Base-by-base conservation (phyloP, 108 stramenopile genomes). In the Skeletonema marinoi region DNA sequence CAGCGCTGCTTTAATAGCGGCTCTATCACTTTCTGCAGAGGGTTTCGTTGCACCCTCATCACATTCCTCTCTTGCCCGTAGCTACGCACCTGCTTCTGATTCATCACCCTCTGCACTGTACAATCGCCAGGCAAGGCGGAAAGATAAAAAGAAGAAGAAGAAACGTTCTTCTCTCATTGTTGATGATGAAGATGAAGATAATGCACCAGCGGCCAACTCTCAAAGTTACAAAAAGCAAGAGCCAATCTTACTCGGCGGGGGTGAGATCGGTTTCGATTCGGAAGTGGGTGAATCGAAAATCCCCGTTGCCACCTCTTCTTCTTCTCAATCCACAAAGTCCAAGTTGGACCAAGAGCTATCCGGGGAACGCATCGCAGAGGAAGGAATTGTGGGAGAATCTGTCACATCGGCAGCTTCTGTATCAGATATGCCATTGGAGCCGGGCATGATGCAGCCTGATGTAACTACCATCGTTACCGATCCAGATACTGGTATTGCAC, bases 401-500 rank as follows among this genome's bases (percentile, higher is more conserved):
- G 84, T 78, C 25, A 68, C 61, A 3, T 44, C 76, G 11, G 77
- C 74, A 21, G 87, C 87, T 16, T 77, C 73, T 13, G 68, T 71
- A 12, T 78, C 76, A 14, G 78, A 80, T 50, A 85, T 77, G 59
- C 73, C 65, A 21, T 54, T 76, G 58, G 77, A 71, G 38, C 82
- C 78, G n/a, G 88, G 88, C 5, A 69, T 84, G 48, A 19, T 66
- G 32, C 88, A 90, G 42, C 93, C 93, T 11, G 86, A 87, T 29
- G 82, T 94, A 1, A 89, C 89, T 30, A 89, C 87, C 14, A 68
- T 92, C 65, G 74, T 91, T 39, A 85, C 90, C 29, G 94, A 95
- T 65, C 90, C 92, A 66, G 94, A 91, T 70, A 93, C 92, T 14
- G 94, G 94, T 35, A 86, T 90, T 54, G 90, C 88, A 73, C 65